Conservation (phyloP, 75 land plant species). For the Picea glauca region DNA sequence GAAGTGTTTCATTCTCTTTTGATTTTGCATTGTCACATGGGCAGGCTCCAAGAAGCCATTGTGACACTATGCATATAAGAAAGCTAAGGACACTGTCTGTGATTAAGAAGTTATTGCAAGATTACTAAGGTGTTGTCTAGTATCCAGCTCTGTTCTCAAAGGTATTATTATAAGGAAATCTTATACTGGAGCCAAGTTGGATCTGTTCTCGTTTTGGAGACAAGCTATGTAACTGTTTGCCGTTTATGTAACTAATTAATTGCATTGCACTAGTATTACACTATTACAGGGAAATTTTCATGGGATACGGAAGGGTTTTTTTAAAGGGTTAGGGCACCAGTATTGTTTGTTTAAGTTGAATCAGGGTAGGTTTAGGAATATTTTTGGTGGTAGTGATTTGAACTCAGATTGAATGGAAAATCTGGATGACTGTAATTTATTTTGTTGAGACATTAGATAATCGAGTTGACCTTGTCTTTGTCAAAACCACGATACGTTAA, state of each 20-base stretch:
- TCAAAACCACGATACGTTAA: too few species aligned
- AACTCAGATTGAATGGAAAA: not conserved
- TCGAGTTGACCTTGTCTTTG: not conserved
- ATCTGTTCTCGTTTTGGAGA: not conserved
- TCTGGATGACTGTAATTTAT: not conserved
- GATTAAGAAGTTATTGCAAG: not conserved
- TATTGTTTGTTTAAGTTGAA: not conserved
- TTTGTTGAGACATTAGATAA: not conserved
- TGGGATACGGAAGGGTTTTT: not conserved
- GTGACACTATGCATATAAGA: not conserved
- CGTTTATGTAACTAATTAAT: not conserved
- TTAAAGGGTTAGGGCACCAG: too few species aligned
- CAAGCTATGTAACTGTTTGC: not conserved
- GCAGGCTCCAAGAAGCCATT: not conserved
- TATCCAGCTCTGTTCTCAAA: not conserved
- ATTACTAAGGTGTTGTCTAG: not conserved
- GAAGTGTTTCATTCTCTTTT: not conserved
- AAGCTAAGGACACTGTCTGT: not conserved
- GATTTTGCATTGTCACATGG: not conserved
- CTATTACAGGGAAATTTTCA: not conserved
- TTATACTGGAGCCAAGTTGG: conserved; percentile 5
- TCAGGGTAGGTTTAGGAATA: not conserved
- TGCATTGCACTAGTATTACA: not conserved
- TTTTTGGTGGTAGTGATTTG: not conserved
- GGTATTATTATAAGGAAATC: not conserved